Evolutionary conservation across 2,329 filamentous ascomycete species (phyloP).

Genomic region (Colletotrichum sp.): DNA sequence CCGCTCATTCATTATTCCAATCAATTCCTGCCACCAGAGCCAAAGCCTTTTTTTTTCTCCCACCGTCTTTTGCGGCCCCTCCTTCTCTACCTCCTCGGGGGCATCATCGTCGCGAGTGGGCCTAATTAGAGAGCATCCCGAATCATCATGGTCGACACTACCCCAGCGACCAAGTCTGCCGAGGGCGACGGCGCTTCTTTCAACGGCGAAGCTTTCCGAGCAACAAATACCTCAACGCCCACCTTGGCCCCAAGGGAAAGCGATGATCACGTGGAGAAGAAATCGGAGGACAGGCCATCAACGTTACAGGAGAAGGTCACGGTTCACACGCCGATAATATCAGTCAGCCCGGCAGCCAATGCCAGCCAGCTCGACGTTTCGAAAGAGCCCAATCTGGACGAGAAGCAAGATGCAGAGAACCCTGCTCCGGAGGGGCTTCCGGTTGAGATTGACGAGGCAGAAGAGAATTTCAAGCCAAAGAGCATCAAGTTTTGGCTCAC

Average conservation of each 20-base stretch:
- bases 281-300: neutral
- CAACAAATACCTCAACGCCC: conserved; percentile 13
- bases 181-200: neutral
- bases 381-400: conserved; percentile 8
- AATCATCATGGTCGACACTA: neutral
- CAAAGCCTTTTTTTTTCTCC: neutral
- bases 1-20: neutral
- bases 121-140: neutral
- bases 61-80: neutral
- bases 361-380: neutral
- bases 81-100: neutral
- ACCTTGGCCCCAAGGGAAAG: conserved; percentile 13
- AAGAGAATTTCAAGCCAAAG: conserved; percentile 54
- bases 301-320: neutral
- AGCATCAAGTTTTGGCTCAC: conserved; percentile 62
- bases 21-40: neutral
- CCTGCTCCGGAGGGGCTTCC: neutral
- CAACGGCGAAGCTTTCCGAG: neutral
- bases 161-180: neutral
- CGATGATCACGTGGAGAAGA: conserved; percentile 2
- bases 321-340: neutral
- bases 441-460: conserved; percentile 13
- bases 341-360: neutral
- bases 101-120: neutral
- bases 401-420: conserved; percentile 11